Base-by-base conservation (phyloP, 805 yeast genomes). In the Lipomyces oligophaga region DNA sequence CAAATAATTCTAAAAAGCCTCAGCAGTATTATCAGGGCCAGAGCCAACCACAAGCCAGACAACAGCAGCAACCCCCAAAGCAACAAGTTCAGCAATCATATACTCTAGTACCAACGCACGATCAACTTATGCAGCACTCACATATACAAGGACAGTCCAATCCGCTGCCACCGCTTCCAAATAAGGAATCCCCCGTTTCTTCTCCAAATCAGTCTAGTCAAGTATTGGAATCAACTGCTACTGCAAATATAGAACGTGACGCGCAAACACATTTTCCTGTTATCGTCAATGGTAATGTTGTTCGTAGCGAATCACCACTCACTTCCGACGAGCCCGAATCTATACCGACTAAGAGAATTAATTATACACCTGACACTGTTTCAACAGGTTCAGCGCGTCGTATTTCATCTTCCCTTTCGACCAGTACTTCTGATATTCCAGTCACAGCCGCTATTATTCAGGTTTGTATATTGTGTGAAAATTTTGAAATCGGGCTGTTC, bases 401-500 rank as follows among this genome's bases (percentile, higher is more conserved):
- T 10, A 26, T 8, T 10, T 13, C 30, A 26, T 8, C 30, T 13
- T 8, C 13, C 11, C 30, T 13, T 26, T 26, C 30, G 13, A 13
- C 8, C 8, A 10, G 30, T 13, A 10, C 30, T 10, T 10, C 13
- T 26, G 30, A 26, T 26, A 35, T 37, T n/a, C 41, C 41, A 11
- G 41, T 37, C 24, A 37, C 41, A 18, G 28, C 41, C 24, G 41
- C 41, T 19, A 37, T 37, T n/a, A 37, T 38, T 38, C 41, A 38
- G 34, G 41, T 38, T 8, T 16, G 41, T 4, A 10, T 10, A 7
- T 31, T 7, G 16, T 16, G 16, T 26, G 24, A 10, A 7, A 16
- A 18, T 34, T 7, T 7, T 26, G n/a, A 11, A n/a, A 18, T n/a
- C 13, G 13, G 38, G 6, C 26, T 8, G 15, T 34, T 7, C 11